Conservation (phyloP, 2,329 filamentous ascomycete genomes). For the Podosphaera xanthii region DNA sequence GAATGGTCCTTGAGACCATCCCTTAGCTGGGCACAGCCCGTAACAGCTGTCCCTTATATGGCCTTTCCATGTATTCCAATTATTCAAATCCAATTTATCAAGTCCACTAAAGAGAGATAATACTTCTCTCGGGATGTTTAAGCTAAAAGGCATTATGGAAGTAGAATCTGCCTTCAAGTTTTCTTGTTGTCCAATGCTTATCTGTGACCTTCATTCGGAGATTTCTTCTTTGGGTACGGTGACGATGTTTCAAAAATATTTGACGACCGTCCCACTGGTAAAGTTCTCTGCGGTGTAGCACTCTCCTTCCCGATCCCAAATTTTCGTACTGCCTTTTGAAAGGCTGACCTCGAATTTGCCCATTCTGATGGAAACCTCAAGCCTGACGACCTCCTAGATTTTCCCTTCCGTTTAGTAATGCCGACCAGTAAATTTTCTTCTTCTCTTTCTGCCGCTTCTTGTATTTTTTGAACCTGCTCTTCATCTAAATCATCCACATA, state of each 20-base stretch:
- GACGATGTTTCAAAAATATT: too few relatives aligned
- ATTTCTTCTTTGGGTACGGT: too few relatives aligned
- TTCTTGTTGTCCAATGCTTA: too few relatives aligned
- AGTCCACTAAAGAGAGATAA: background rate
- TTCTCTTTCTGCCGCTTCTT: background rate
- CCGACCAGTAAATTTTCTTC: background rate
- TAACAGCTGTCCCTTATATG: background rate
- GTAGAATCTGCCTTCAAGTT: too few relatives aligned
- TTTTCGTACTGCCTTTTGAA: background rate
- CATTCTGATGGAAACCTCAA: background rate
- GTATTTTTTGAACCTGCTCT: background rate
- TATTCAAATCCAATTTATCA: background rate
- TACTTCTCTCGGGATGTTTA: too few relatives aligned
- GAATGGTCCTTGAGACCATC: too few relatives aligned
- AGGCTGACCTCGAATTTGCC: background rate
- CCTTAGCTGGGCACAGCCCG: too few relatives aligned
- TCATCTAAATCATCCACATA: background rate
- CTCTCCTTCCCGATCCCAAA: background rate
- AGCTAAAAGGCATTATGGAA: too few relatives aligned
- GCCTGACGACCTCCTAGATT: background rate
- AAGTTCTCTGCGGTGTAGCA: too few relatives aligned
- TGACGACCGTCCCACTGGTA: too few relatives aligned
- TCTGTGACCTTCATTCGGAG: too few relatives aligned
- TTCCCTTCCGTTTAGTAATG: background rate
- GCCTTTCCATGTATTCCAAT: background rate